phyloP scores from a whole-genome alignment of 2,329 filamentous ascomycete species.

The Plectosphaerella cucumerina region DNA sequence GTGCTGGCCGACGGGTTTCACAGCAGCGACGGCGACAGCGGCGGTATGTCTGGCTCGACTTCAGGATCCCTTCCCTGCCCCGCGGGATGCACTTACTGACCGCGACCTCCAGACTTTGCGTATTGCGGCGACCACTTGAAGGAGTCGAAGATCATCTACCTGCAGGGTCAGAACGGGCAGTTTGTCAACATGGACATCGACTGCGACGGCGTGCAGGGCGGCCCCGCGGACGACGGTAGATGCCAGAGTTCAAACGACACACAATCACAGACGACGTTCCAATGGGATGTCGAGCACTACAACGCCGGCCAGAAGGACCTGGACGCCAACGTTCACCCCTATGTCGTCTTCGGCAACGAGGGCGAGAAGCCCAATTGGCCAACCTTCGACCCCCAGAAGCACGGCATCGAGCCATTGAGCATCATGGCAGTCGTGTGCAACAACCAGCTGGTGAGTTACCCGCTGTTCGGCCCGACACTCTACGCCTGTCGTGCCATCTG shows the following conservation, averaged over 20 bases:
- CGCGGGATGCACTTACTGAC: background rate
- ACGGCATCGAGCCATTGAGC: conserved; percentile 39
- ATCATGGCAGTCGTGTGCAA: conserved; percentile 47
- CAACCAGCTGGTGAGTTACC: conserved; percentile 31
- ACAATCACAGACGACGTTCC: conserved; percentile 44
- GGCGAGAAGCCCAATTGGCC: conserved; percentile 19
- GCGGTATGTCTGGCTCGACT: conserved; percentile 20
- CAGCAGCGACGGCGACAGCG: conserved; percentile 29
- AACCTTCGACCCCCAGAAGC: conserved; percentile 28
- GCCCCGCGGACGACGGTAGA: conserved; percentile 34
- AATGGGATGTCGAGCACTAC: conserved; percentile 30
- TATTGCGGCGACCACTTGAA: conserved; percentile 44
- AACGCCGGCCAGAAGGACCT: conserved; percentile 30
- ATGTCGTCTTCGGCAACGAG: conserved; percentile 45
- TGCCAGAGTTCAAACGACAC: conserved; percentile 40
- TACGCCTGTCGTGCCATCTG: background rate
- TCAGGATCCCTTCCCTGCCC: too few relatives aligned
- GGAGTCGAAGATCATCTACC: conserved; percentile 40
- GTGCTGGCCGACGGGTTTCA: conserved; percentile 34
- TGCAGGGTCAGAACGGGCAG: conserved; percentile 35
- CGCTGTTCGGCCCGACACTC: too few relatives aligned
- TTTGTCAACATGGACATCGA: conserved; percentile 55
- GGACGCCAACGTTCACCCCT: conserved; percentile 40
- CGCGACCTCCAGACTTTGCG: conserved; percentile 19
- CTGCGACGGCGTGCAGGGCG: conserved; percentile 47